These are phyloP conservation scores for Solanum etuberosum DNA, from an alignment of 257 asterid genomes.

Conservation along the genomic window DNA sequence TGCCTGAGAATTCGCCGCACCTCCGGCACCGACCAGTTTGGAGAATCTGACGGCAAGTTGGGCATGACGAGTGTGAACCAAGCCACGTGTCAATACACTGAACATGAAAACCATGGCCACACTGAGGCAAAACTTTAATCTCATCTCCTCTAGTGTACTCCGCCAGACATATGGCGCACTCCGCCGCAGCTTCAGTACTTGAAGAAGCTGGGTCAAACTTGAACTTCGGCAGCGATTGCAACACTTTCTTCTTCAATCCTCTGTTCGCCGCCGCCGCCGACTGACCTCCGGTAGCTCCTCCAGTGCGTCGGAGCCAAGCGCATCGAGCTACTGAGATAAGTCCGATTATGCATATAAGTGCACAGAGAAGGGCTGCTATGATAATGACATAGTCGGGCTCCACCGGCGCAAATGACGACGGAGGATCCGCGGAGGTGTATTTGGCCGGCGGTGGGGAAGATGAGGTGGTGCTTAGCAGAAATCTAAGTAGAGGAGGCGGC, in stretches of 20 bases:
- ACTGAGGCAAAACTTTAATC: constrained; percentile 44
- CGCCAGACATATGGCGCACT: constrained; percentile 39
- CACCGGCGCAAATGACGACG: neutral
- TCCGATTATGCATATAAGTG: constrained; percentile 36
- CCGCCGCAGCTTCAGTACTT: constrained; percentile 4
- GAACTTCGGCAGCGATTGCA: constrained; percentile 39
- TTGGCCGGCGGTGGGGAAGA: neutral
- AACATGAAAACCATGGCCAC: constrained; percentile 47
- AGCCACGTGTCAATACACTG: constrained; percentile 53
- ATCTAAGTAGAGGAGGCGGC: constrained; percentile 7
- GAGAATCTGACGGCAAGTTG: constrained; percentile 42
- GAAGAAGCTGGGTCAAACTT: constrained; percentile 19
- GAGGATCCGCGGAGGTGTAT: constrained; percentile 14
- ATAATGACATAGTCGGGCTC: constrained; percentile 40
- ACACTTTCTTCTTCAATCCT: constrained; percentile 32
- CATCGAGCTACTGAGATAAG: constrained; percentile 40
- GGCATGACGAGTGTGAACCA: constrained; percentile 53
- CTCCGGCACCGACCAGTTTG: constrained; percentile 22
- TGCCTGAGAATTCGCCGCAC: constrained; percentile 23
- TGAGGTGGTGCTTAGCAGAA: constrained; percentile 3
- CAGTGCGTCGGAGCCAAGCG: constrained; percentile 39
- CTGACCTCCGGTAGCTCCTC: constrained; percentile 8
- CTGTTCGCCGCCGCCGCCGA: constrained; percentile 12
- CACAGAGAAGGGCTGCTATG: constrained; percentile 42
- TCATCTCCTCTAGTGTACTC: constrained; percentile 46